These are phyloP conservation scores for Xerocomellus chrysenteron DNA, from an alignment of 768 basidiomycete genomes.

Conservation along the genomic window DNA sequence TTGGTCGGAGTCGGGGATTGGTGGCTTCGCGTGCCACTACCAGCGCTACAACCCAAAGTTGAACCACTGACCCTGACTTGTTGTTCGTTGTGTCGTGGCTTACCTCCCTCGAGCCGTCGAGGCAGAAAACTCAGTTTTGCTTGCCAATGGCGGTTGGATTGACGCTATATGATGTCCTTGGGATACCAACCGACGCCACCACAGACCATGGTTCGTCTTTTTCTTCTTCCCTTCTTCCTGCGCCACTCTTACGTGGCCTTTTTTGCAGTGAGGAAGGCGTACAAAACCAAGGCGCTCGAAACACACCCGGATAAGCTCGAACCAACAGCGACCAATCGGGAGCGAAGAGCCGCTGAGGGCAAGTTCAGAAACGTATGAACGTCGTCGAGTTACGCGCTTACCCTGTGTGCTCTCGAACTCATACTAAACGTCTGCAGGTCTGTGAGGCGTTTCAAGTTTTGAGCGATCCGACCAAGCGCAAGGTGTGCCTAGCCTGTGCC, in stretches of 20 bases:
- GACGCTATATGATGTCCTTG: constrained; percentile 45
- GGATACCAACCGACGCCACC: constrained; percentile 43
- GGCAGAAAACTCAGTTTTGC: neutral
- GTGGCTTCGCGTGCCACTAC: neutral
- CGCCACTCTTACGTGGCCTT: neutral
- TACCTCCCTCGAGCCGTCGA: neutral
- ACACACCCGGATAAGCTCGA: constrained; percentile 75
- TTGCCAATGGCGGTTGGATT: constrained; percentile 32
- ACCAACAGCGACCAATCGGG: constrained; percentile 47
- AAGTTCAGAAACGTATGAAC: constrained; percentile 58
- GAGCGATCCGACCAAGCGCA: constrained; percentile 53
- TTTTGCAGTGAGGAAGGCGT: constrained; percentile 56
- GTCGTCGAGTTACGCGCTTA: constrained; percentile 24
- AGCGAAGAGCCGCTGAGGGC: constrained; percentile 53
- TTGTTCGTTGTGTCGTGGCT: neutral
- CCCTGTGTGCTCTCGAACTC: constrained; percentile 4
- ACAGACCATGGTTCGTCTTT: constrained; percentile 49
- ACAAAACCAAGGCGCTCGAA: constrained; percentile 63
- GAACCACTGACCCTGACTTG: neutral
- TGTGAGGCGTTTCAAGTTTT: constrained; percentile 62
- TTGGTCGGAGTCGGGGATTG: constrained; percentile 7
- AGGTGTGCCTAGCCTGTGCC: constrained; percentile 37
- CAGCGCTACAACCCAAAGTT: neutral
- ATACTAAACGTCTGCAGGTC: constrained; percentile 43
- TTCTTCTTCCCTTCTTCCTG: neutral